Base-by-base conservation (phyloP, 441 rosid genomes). In the Euphorbia corollata region DNA sequence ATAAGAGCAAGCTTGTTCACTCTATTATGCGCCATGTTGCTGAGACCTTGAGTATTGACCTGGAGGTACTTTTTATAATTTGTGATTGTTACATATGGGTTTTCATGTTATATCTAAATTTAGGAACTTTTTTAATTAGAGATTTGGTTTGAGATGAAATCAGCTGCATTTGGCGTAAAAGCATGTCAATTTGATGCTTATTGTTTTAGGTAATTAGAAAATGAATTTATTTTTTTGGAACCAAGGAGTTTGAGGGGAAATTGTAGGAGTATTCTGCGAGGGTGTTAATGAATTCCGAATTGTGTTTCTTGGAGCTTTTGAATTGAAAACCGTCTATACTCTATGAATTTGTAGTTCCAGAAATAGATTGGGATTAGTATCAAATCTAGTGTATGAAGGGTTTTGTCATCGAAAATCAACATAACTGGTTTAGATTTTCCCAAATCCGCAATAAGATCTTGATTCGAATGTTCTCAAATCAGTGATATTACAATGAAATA, bases 11-110 rank as follows among this genome's bases (percentile, higher is more conserved):
- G 85, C 97, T 93, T 34, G 99, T 93, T 3, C 99, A 93, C 77
- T 93, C 96, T 72, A 93, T 93, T 68, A 91, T 93, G 97, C 88
- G 97, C 7, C 99, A 93, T 69, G 99, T 93, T 1, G 97, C 96
- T 1, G 97, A 91, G 88, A 93, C 99, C 38, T 18, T 91, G 59
- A 78, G 81, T 1, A 75, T 87, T 54, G 96, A 89, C 81, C 85
- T 93, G 68, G 99, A 93, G 97, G 99, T 91, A 75, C 54, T 16
- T 55, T 27, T 39, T 39, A 2, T 39, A 0, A 6, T 39, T 39
- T 39, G 45, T n/a, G n/a, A 8, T 20, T 54, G 0, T 9, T 1
- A 8, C 20, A 20, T 54, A 1, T 38, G 22, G 30, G 13, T 8
- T 54, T 1, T 54, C 13, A 41, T 41, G 13, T 41, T 5, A 12